phyloP scores from a whole-genome alignment of 352 stramenopile genomes.

The Stephanocyclus meneghinianus region DNA sequence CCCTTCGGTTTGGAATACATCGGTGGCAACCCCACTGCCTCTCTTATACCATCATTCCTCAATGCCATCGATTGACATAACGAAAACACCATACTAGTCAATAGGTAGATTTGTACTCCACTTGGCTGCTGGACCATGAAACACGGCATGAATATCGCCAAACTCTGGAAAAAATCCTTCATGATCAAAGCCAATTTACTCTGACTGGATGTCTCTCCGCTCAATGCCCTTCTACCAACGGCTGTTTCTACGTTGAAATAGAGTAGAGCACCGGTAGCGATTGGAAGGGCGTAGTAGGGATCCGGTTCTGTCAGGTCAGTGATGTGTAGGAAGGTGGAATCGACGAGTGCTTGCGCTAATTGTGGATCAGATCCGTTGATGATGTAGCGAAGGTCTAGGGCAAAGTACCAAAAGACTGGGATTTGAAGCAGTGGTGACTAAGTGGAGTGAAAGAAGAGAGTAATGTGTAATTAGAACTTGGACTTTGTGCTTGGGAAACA shows the following conservation, averaged over 20 bases:
- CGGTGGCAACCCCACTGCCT: conserved; percentile 58
- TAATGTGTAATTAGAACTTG: background rate
- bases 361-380: conserved; percentile 72
- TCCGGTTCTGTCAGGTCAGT: conserved; percentile 79
- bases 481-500: background rate
- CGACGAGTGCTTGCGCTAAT: conserved; percentile 72
- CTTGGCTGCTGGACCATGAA: conserved; percentile 70
- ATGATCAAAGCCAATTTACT: conserved; percentile 61
- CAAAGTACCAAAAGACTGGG: conserved; percentile 76
- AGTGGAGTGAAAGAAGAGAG: background rate
- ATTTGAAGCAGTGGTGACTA: conserved; percentile 73
- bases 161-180: conserved; percentile 78
- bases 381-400: conserved; percentile 72
- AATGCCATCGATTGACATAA: conserved; percentile 67
- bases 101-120: conserved; percentile 77
- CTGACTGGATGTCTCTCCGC: conserved; percentile 56
- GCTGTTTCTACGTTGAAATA: conserved; percentile 79
- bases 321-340: conserved; percentile 67
- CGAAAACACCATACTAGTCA: conserved; percentile 75
- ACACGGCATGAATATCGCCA: conserved; percentile 81
- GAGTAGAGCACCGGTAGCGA: conserved; percentile 64
- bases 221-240: conserved; percentile 62
- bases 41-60: conserved; percentile 57
- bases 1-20: conserved; percentile 32
- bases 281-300: conserved; percentile 79